Evolutionary conservation across 345 rosid genomes (phyloP).

Genomic region (Dimocarpus longan): DNA sequence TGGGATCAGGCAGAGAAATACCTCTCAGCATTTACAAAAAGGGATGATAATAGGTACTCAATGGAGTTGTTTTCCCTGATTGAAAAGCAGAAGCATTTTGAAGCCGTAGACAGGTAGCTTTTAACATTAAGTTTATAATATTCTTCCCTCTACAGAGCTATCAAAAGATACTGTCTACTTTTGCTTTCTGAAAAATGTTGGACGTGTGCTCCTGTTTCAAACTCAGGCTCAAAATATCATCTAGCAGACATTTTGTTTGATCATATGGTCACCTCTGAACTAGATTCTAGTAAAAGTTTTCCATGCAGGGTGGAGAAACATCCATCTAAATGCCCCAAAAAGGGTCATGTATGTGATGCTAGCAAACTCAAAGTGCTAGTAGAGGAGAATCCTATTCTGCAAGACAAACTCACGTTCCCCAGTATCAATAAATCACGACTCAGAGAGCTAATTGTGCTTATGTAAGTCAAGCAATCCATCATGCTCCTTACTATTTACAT

Average conservation of each 20-base stretch:
- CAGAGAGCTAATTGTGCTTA: constrained; percentile 29
- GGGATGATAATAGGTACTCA: constrained; percentile 51
- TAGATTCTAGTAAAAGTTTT: constrained; percentile 16
- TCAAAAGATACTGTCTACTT: too few species aligned
- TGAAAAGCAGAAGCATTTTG: constrained; percentile 58
- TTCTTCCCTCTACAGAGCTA: too few species aligned
- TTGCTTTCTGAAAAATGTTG: background rate
- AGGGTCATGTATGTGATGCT: constrained; percentile 21
- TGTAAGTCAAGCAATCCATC: constrained; percentile 27
- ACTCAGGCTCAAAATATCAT: constrained; percentile 46
- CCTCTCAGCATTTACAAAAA: constrained; percentile 60
- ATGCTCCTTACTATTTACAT: background rate
- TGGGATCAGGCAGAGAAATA: constrained; percentile 69
- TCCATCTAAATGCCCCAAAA: background rate
- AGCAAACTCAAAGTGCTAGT: constrained; percentile 28
- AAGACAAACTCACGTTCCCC: constrained; percentile 37
- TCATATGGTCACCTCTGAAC: constrained; percentile 45
- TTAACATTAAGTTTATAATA: background rate
- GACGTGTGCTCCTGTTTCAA: background rate
- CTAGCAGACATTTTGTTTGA: constrained; percentile 44
- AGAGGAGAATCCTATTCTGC: constrained; percentile 35
- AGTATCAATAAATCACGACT: constrained; percentile 41
- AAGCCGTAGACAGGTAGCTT: constrained; percentile 52
- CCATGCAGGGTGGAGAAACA: constrained; percentile 26
- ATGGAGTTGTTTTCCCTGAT: constrained; percentile 65